phyloP scores from a whole-genome alignment of 352 stramenopile genomes.

The Globisporangium okanoganense region DNA sequence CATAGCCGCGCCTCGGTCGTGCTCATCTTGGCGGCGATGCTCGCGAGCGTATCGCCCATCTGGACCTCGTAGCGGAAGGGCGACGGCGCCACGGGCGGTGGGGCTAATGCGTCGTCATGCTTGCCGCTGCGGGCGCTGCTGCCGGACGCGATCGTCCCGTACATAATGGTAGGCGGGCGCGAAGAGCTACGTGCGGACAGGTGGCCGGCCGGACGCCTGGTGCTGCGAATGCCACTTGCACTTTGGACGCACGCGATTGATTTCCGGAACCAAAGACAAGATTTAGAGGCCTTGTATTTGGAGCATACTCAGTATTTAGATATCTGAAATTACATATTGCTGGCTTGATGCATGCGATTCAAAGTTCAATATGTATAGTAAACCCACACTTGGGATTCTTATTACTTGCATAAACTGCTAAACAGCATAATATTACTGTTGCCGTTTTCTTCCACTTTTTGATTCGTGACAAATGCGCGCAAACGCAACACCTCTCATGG shows the following conservation, averaged over 20 bases:
- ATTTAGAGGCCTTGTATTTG: constrained; percentile 4
- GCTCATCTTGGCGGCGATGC: constrained; percentile 61
- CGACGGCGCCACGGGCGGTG: constrained; percentile 31
- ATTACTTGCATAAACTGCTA: background rate
- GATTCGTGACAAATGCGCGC: background rate
- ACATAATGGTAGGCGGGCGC: constrained; percentile 25
- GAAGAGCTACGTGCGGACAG: background rate
- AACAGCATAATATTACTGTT: background rate
- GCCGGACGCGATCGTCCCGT: constrained; percentile 38
- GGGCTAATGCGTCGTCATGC: constrained; percentile 13
- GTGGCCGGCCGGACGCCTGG: background rate
- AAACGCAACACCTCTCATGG: no score
- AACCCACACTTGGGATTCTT: background rate
- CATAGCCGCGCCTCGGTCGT: constrained; percentile 51
- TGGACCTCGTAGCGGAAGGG: constrained; percentile 76
- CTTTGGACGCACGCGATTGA: background rate
- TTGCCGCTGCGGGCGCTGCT: constrained; percentile 22
- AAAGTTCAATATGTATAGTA: background rate
- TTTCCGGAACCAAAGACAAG: constrained; percentile 9
- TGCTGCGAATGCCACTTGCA: constrained; percentile 3
- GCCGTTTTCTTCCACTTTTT: background rate
- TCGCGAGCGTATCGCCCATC: constrained; percentile 53
- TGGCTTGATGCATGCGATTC: background rate
- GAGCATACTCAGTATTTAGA: background rate
- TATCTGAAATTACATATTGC: background rate